A percentile compares a stretch with the other conserved stretches of the same genome.
Evolutionary conservation across 257 asterid species (phyloP).

Genomic region (Ehretia macrophylla): DNA sequence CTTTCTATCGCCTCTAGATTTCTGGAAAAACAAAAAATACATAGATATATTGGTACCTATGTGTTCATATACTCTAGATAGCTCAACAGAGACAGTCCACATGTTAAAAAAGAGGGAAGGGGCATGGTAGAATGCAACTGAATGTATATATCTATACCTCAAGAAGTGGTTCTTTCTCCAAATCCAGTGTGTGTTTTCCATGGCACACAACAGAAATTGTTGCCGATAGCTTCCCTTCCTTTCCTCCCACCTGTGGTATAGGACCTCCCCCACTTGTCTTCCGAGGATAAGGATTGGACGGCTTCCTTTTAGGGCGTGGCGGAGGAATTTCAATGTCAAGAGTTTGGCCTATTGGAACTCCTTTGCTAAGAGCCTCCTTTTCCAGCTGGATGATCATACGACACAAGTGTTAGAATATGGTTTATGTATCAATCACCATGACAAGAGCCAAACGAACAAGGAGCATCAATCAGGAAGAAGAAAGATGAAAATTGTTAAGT

Average conservation of each 20-base stretch:
- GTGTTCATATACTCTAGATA: not conserved
- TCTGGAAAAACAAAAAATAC: conserved; percentile 31
- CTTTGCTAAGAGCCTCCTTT: conserved; percentile 82
- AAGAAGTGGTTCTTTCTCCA: conserved; percentile 52
- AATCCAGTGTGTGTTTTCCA: conserved; percentile 28
- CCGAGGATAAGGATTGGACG: conserved; percentile 91
- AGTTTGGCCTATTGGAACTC: conserved; percentile 67
- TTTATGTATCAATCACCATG: not conserved
- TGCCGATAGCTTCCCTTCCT: conserved; percentile 49
- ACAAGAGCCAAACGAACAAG: not conserved
- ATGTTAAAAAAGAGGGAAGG: not conserved
- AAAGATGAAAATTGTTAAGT: too few species aligned
- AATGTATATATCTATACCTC: conserved; percentile 48
- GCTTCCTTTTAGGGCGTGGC: conserved; percentile 96
- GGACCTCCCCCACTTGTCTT: conserved; percentile 48
- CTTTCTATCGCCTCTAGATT: conserved; percentile 43
- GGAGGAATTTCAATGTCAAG: conserved; percentile 97
- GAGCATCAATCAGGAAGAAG: not conserved
- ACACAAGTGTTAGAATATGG: conserved; percentile 12
- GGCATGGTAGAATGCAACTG: not conserved
- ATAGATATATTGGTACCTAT: not conserved
- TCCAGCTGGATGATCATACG: conserved; percentile 61
- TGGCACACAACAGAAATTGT: conserved; percentile 39
- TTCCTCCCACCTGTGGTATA: conserved; percentile 44
- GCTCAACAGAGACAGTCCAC: not conserved